Base-by-base conservation (phyloP, 257 asterid genomes). In the Forsythia suspensa region DNA sequence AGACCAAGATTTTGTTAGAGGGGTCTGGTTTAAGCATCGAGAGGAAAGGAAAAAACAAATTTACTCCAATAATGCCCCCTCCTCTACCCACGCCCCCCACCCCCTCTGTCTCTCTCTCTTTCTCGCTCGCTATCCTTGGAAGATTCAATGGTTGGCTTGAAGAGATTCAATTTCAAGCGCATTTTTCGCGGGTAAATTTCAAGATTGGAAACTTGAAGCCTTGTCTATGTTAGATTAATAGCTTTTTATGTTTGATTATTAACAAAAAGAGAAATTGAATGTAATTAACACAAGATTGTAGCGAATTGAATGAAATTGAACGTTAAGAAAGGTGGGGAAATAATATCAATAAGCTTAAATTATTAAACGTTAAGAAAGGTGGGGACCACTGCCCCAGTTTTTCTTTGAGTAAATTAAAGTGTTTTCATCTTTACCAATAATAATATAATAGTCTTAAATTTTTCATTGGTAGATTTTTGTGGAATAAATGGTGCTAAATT, bases 11-110 rank as follows among this genome's bases (percentile, higher is more conserved):
- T 79, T 77, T 71, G 85, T 80, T 72, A 81, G 83, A 80, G 44
- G 87, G 82, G 84, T 80, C 79, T 78, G 87, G 86, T 70, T 48
- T 73, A 82, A 82, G 68, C 80, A 86, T 76, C 83, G 81, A 79
- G 88, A 82, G 79, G 81, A 82, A 75, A 75, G 82, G 77, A 79
- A 52, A 4, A 51, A 69, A 67, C 76, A 82, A 59, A 84, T 67
- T 71, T 68, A 78, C 69, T 24, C 15, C 69, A 61, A 61, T 15
- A n/a, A 21, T 63, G 38, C 36, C 52, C 41, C 72, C 15, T 39
- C 65, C 76, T 5, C 18, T 18, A 10, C 24, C 34, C 34, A 29
- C 34, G 34, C 34, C 34, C 34, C 34, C 34, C 34, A 29, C 1
- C 34, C 34, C 40, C 43, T 9, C 6, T 11, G 43, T 82, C 74